phyloP scores from a whole-genome alignment of 129 eudicot species.

The Pulicaria dysenterica region DNA sequence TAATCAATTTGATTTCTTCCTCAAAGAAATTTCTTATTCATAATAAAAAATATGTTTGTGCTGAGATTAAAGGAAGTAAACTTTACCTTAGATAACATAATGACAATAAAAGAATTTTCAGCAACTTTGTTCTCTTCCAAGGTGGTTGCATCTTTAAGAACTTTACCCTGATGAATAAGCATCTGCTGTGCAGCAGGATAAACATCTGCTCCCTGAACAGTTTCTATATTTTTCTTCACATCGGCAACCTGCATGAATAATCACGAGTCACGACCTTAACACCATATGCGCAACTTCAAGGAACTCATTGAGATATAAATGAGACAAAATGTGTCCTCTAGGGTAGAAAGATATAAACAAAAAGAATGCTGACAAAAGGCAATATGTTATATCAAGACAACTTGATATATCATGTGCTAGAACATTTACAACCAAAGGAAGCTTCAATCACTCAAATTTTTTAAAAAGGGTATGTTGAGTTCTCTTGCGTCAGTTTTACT shows the following conservation, averaged over 20 bases:
- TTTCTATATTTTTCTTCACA: conserved; percentile 84
- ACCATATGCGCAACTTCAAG: conserved; percentile 11
- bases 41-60: neutral
- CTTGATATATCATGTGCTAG: neutral
- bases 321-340: neutral
- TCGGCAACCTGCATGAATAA: conserved; percentile 61
- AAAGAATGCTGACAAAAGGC: neutral
- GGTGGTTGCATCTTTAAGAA: conserved; percentile 82
- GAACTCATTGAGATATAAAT: conserved; percentile 1
- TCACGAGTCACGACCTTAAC: conserved; percentile 13
- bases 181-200: conserved; percentile 86
- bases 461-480: neutral
- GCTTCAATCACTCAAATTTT: neutral
- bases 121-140: conserved; percentile 83
- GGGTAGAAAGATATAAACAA: neutral
- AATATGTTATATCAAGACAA: neutral
- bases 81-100: conserved; percentile 80
- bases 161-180: conserved; percentile 89
- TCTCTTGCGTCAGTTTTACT: no score
- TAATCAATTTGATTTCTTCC: neutral
- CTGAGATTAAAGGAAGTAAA: conserved; percentile 8
- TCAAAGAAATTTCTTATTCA: neutral
- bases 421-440: neutral
- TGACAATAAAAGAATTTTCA: conserved; percentile 73
- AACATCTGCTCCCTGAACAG: conserved; percentile 63